Conservation (phyloP, 2,329 filamentous ascomycete species). For the Cucurbitaria berberidis region DNA sequence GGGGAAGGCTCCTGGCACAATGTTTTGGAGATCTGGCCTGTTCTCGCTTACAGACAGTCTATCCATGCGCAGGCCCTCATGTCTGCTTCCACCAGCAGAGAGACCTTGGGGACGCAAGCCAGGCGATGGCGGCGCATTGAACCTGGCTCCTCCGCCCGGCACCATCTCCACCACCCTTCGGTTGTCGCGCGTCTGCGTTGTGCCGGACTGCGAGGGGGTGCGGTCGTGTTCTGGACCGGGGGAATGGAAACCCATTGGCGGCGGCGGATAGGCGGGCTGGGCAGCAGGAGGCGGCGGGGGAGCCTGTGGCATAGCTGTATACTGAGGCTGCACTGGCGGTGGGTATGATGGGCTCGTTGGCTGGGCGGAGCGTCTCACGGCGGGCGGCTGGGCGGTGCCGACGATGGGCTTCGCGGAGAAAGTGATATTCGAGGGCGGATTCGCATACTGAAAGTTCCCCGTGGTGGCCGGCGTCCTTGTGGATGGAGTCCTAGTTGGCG, state of each 20-base stretch:
- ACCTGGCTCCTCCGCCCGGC: slow-evolving; percentile 41
- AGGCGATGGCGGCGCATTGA: slow-evolving; percentile 42
- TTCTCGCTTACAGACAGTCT: slow-evolving; percentile 56
- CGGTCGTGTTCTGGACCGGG: slow-evolving; percentile 35
- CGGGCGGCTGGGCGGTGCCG: slow-evolving; percentile 24
- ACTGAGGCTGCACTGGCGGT: slow-evolving; percentile 22
- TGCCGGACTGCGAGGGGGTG: slow-evolving; percentile 27
- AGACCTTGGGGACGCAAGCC: slow-evolving; percentile 42
- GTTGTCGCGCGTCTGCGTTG: slow-evolving; percentile 32
- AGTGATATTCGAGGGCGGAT: slow-evolving; percentile 49
- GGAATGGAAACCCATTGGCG: slow-evolving; percentile 39
- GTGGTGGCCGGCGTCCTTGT: slow-evolving; percentile 8
- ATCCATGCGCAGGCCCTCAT: slow-evolving; percentile 53
- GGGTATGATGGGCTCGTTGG: slow-evolving; percentile 26
- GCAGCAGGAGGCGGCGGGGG: slow-evolving; percentile 20
- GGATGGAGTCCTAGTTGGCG: slow-evolving; percentile 27
- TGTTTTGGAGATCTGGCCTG: slow-evolving; percentile 49
- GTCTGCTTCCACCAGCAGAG: slow-evolving; percentile 34
- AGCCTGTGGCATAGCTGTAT: slow-evolving; percentile 33
- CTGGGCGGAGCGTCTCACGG: slow-evolving; percentile 36
- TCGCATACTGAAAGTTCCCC: slow-evolving; percentile 48
- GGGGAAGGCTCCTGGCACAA: slow-evolving; percentile 26
- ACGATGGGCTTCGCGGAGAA: slow-evolving; percentile 52
- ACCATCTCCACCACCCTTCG: slow-evolving; percentile 52
- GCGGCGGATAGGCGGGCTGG: slow-evolving; percentile 38